Conservation (phyloP, 2,329 filamentous ascomycete genomes). For the Dactylellina drechsleri region DNA sequence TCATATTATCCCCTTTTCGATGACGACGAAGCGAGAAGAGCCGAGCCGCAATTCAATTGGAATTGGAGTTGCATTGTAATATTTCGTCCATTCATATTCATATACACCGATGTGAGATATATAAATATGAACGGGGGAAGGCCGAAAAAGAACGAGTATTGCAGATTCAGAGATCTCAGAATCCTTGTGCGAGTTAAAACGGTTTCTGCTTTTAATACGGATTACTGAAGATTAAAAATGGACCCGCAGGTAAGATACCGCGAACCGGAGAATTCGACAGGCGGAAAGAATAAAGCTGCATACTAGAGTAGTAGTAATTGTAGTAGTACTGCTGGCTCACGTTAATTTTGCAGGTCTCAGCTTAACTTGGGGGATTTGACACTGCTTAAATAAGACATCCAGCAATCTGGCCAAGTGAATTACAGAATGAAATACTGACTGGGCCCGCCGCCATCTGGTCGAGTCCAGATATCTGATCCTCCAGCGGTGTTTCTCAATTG, state of each 20-base stretch:
- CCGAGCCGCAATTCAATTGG: not conserved
- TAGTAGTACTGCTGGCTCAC: not conserved
- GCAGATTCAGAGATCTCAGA: not conserved
- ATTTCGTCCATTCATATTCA: too few species aligned
- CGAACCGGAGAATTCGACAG: not conserved
- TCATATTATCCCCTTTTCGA: conserved; percentile 44
- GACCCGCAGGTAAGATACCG: not conserved
- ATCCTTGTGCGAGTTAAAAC: conserved; percentile 45
- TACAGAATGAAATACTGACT: conserved; percentile 2
- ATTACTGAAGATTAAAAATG: conserved; percentile 10
- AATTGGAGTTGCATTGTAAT: not conserved
- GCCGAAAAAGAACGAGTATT: conserved; percentile 6
- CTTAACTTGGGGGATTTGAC: conserved; percentile 26
- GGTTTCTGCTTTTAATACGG: conserved; percentile 14
- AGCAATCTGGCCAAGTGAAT: conserved; percentile 13
- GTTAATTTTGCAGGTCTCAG: conserved; percentile 7
- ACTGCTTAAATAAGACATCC: conserved; percentile 47
- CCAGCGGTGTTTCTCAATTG: conserved; percentile 2
- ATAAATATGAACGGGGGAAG: conserved; percentile 29
- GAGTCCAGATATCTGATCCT: not conserved
- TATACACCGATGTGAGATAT: conserved; percentile 6
- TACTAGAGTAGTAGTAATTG: conserved; percentile 14
- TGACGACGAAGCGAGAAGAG: conserved; percentile 42
- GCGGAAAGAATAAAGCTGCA: not conserved
- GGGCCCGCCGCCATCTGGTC: not conserved